phyloP scores from a whole-genome alignment of 2,329 filamentous ascomycete genomes.

The Lomentospora prolificans region DNA sequence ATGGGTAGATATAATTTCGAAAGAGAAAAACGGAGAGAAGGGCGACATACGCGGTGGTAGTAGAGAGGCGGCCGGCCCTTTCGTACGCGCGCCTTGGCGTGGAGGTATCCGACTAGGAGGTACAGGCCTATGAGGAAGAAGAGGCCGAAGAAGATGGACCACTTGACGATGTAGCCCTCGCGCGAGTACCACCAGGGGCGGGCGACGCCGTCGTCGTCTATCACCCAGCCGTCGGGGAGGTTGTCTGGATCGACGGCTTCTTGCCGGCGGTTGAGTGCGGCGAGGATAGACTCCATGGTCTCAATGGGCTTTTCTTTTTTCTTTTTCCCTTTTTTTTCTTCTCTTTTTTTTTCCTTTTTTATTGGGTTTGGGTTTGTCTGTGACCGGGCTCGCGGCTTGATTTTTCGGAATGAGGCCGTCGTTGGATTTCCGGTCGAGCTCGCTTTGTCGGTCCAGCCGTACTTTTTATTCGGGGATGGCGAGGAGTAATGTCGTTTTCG shows the following conservation, averaged over 20 bases:
- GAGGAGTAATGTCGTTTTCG: no score
- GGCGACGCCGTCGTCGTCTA: constrained; percentile 15
- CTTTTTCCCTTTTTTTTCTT: not conserved
- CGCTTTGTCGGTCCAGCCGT: no score
- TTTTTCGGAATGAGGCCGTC: no score
- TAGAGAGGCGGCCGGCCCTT: constrained; percentile 55
- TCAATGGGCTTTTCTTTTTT: not conserved
- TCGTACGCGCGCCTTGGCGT: constrained; percentile 56
- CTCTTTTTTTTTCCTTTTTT: not conserved
- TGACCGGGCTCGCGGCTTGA: no score
- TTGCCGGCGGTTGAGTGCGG: not conserved
- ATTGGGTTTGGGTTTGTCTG: not conserved
- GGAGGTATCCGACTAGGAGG: constrained; percentile 58
- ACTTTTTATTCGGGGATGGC: no score
- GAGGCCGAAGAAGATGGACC: constrained; percentile 56
- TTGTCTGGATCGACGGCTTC: not conserved
- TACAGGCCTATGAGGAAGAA: constrained; percentile 49
- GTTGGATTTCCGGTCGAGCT: no score
- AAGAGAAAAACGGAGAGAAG: constrained; percentile 4
- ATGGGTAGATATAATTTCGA: no score
- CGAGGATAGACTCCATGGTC: not conserved
- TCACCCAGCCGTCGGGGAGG: constrained; percentile 17
- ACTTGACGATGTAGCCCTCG: constrained; percentile 55
- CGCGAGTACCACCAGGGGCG: constrained; percentile 19
- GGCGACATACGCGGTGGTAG: constrained; percentile 56